phyloP scores from a whole-genome alignment of 1,284 basidiomycete genomes.

The Naganishia liquefaciens region DNA sequence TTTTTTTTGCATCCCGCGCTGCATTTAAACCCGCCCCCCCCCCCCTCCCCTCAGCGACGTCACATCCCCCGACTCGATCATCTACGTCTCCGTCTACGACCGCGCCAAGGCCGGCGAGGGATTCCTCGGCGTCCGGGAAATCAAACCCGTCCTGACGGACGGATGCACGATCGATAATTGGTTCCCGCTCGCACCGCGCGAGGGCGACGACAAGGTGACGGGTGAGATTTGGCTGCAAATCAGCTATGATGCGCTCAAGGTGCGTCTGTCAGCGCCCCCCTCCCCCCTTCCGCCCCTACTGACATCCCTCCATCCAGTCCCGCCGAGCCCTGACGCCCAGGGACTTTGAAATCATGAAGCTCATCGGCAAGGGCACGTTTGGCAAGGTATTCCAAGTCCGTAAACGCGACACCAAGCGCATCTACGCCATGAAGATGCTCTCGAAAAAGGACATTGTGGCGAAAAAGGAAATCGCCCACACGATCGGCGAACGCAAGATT shows the following conservation, averaged over 20 bases:
- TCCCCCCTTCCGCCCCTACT: background rate
- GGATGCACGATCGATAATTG: slow-evolving; percentile 96
- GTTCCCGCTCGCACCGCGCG: slow-evolving; percentile 71
- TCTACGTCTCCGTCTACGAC: slow-evolving; percentile 92
- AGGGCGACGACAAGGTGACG: slow-evolving; percentile 73
- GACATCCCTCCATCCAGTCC: background rate
- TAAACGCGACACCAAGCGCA: slow-evolving; percentile 95
- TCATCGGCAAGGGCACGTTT: slow-evolving; percentile 97
- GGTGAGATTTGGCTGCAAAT: slow-evolving; percentile 95
- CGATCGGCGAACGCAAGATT: slow-evolving; percentile 98
- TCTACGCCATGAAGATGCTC: slow-evolving; percentile 99
- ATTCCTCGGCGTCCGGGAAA: slow-evolving; percentile 88
- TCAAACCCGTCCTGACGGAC: slow-evolving; percentile 84
- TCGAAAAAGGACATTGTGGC: slow-evolving; percentile 98
- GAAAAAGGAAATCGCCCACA: slow-evolving; percentile 99
- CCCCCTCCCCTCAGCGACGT: slow-evolving; percentile 71
- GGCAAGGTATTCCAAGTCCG: slow-evolving; percentile 98
- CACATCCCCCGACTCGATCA: slow-evolving; percentile 80
- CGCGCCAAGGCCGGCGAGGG: slow-evolving; percentile 76
- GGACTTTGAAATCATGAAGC: slow-evolving; percentile 98
- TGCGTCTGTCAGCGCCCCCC: slow-evolving; percentile 57
- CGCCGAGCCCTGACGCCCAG: slow-evolving; percentile 65
- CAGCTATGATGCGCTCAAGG: slow-evolving; percentile 86
- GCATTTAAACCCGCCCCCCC: background rate
- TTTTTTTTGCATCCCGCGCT: background rate